Evolutionary conservation across 139 green algal genomes (phyloP).

Genomic region (Pleodorina starrii): DNA sequence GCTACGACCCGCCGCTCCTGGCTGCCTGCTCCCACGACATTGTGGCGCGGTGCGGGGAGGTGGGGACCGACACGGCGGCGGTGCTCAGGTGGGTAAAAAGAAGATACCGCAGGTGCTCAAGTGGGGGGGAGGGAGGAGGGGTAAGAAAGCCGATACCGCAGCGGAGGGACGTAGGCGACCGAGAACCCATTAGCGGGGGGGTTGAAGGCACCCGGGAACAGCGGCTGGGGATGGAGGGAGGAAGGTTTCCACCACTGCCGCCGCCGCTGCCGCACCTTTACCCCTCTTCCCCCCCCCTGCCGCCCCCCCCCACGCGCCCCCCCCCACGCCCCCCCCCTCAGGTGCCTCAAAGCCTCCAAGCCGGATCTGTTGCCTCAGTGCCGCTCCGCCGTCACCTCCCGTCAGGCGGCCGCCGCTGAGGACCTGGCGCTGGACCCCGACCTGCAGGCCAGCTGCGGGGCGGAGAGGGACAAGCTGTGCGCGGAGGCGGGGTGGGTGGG

Average conservation of each 20-base stretch:
- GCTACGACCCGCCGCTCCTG: conserved; percentile 50
- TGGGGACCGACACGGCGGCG: neutral
- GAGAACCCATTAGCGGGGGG: too few relatives aligned
- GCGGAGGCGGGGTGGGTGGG: conserved; percentile 49
- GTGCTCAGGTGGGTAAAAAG: neutral
- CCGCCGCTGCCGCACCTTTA: too few relatives aligned
- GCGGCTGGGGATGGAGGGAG: too few relatives aligned
- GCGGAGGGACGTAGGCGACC: too few relatives aligned
- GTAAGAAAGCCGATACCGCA: too few relatives aligned
- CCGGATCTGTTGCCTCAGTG: conserved; percentile 36
- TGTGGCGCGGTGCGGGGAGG: neutral
- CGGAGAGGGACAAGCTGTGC: conserved; percentile 56
- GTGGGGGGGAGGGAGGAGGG: neutral
- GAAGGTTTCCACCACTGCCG: too few relatives aligned
- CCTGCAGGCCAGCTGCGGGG: conserved; percentile 41
- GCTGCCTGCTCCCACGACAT: conserved; percentile 51
- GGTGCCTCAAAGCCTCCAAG: conserved; percentile 58
- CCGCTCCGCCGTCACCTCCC: conserved; percentile 23
- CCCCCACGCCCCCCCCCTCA: too few relatives aligned
- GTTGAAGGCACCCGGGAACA: too few relatives aligned
- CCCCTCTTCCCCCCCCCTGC: too few relatives aligned
- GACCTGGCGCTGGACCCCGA: conserved; percentile 60
- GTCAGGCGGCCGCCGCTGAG: conserved; percentile 54
- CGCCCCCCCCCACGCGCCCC: too few relatives aligned
- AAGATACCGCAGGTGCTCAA: too few relatives aligned